Base-by-base conservation (phyloP, 2,329 filamentous ascomycete genomes). In the Aspergillus uvarum region DNA sequence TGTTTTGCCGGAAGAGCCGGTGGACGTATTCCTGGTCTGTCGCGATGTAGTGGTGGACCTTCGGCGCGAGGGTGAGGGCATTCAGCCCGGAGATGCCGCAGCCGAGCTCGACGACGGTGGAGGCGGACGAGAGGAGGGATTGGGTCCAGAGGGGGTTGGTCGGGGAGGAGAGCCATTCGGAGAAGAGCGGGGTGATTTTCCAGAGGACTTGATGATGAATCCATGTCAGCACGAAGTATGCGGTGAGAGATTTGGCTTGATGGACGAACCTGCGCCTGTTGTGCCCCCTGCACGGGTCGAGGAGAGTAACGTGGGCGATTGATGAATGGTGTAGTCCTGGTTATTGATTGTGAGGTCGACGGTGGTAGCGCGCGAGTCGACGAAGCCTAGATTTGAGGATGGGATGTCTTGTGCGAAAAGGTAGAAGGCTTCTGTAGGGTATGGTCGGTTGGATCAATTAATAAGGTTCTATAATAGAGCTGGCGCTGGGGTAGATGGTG, bases 1-100 rank as follows among this genome's bases (percentile, higher is more conserved):
- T 77, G 72, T 98, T 99, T 65, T 87, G 84, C 62, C 85, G 84
- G n/a, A 96, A 79, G 0, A 94, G 77, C 62, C 87, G 89, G 60
- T 90, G 82, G 2, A 96, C 90, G 74, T 98, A 98, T 49, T 86
- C 77, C 75, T 97, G 94, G 74, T 99, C 95, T 0, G 93, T 96
- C 50, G 95, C 86, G 49, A 92, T 81, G 72, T 95, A 96, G 60
- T 80, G 80, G 5, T 71, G 64, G 19, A 96, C 82, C 3, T 78
- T 79, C 1, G 85, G 83, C 2, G 85, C 83, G 12, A 96, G 76
- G 6, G 86, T 80, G 42, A 95, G 80, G 3, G 89, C 91, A 35
- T 93, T 85, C 38, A 98, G 81, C 19, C 89, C 91, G 0, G 92
- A 90, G 58, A 96, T 89, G 56, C 95, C 95, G 73, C 91, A 92